Evolutionary conservation across 2,329 filamentous ascomycete species (phyloP).

Genomic region (Pseudocercospora crystallina): DNA sequence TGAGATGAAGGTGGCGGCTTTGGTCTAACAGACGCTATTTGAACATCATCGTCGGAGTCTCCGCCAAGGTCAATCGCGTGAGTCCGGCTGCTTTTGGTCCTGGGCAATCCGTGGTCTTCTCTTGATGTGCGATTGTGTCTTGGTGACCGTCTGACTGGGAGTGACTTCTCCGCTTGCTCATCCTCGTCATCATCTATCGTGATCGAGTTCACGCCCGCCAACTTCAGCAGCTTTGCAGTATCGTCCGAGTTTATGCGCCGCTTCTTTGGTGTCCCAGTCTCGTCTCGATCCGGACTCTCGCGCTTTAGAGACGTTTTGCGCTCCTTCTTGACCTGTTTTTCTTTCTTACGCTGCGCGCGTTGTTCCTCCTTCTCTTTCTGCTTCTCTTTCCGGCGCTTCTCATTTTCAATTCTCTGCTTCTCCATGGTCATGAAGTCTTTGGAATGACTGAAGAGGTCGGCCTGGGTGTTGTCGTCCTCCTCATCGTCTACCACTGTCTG

Average conservation of each 20-base stretch:
- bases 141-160: conserved; percentile 15
- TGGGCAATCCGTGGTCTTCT: too few species aligned
- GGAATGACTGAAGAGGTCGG: conserved; percentile 47
- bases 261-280: conserved; percentile 24
- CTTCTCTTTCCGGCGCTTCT: conserved; percentile 37
- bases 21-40: conserved; percentile 5
- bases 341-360: conserved; percentile 29
- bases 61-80: conserved; percentile 11
- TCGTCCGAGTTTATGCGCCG: conserved; percentile 31
- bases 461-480: conserved; percentile 17
- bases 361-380: conserved; percentile 33
- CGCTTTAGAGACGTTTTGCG: conserved; percentile 28
- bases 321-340: conserved; percentile 35
- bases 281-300: conserved; percentile 25
- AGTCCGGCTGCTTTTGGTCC: too few species aligned
- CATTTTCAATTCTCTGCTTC: conserved; percentile 17
- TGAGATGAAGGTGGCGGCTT: conserved; percentile 3
- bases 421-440: conserved; percentile 38
- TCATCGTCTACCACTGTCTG: conserved; percentile 10
- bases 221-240: conserved; percentile 22
- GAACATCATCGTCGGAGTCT: conserved; percentile 22
- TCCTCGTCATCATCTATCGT: conserved; percentile 16
- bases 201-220: conserved; percentile 17
- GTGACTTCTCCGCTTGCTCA: conserved; percentile 5
- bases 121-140: conserved; percentile 14